Evolutionary conservation across 2,329 filamentous ascomycete species (phyloP), one percentile per base, ranked within the genome.

Genomic region (Epichloe gansuensis): DNA sequence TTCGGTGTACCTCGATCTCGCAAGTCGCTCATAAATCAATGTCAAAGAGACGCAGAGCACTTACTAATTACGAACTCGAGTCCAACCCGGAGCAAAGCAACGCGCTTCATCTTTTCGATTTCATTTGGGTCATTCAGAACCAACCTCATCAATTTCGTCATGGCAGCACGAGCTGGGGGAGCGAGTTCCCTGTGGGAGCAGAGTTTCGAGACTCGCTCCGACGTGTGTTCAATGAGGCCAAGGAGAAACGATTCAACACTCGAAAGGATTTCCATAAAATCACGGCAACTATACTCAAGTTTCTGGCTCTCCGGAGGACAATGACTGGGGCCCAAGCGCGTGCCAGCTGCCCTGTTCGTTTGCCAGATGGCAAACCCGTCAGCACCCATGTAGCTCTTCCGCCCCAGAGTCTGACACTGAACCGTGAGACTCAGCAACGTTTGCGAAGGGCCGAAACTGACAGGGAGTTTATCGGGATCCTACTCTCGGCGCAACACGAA

Each of bases 171-270:
- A 46, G 49, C 51, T 21, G 7, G 17, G 23, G 12, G 41, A 17
- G 11, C 8, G 55, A 58, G 13, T 59, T 61, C 23, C 49, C 47
- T 31, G 17, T 4, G 5, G 46, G 46, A 12, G 46, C 52, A 6
- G 55, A 60, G 6, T 61, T 63, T 23, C 49, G 56, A 21, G 39
- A 42, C 0, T 61, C 54, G 1, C 34, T 63, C 5, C 39, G 38
- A 7, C 8, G 39, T 0, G 39, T 63, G 11, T 63, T 63, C n/a
- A 15, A 44, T n/a, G 61, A 63, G 50, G 55, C 57, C 13, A 50
- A 48, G 11, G 7, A 23, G 5, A 52, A 54, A 1, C 46, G 50
- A 1, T 57, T 50, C 28, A 42, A 50, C 15, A 46, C 44, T 7
- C 5, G 50, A 0, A 35, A 46, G 17, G 58, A 62, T 34, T 62